Evolutionary conservation across 306 rosid genomes (phyloP), one percentile per base, ranked within the genome.

Genomic region (Astragalus glycyphyllos): DNA sequence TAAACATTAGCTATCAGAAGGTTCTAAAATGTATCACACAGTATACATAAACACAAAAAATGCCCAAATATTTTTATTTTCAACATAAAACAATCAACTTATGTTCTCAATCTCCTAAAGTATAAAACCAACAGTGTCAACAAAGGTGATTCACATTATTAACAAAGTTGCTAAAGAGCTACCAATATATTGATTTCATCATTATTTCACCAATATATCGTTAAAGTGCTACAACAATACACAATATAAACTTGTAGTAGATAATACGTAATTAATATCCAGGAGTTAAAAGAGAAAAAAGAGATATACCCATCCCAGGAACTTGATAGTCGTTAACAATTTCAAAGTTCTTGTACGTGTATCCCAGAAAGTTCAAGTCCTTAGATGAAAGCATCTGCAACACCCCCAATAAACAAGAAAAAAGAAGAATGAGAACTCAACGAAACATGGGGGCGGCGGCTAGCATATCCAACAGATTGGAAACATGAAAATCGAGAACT

Each of bases 301-400:
- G 73, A 79, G 50, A 57, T 31, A 34, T 87, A 94, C 99, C 86
- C 87, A 90, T 94, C 60, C 97, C 97, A 78, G 99, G 97, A 81
- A 89, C 88, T 87, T 91, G 99, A 74, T 91, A 91, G 75, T 95
- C 99, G 10, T 95, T 91, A 68, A 95, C 87, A 71, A 95, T 95
- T 74, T 95, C 99, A 61, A 95, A 95, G 80, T 91, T 95, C 81
- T 95, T 95, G 34, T 95, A 95, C 0, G 99, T 95, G 77, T 95
- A 95, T 35, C 99, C 99, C 20, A 95, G 92, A 76, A 95, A 95
- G 76, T 95, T 95, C 34, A 91, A 15, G 86, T 95, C 99, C 89
- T 95, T 91, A 0, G 99, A 91, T 58, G 99, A 91, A 61, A 95
- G 95, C 99, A 91, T 95, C 97, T 95, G 91, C 48, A 69, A 45